Evolutionary conservation across 2,329 filamentous ascomycete species (phyloP).

Genomic region (Penicillium sp.): DNA sequence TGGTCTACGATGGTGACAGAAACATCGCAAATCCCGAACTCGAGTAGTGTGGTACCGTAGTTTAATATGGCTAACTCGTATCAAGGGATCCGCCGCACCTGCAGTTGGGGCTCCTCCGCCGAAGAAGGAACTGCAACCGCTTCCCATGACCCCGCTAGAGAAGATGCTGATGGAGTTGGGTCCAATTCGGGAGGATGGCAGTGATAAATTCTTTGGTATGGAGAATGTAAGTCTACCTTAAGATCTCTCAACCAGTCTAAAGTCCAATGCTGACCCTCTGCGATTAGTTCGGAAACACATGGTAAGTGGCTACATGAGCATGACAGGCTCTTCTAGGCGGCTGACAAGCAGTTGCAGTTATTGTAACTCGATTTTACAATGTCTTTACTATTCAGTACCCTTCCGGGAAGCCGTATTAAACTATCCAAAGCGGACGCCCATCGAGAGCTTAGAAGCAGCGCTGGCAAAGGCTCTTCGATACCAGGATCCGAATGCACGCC

Average conservation of each 20-base stretch:
- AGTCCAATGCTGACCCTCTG: constrained; percentile 27
- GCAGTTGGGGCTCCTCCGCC: constrained; percentile 51
- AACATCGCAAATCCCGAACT: neutral
- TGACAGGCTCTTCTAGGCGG: neutral
- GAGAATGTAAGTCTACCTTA: constrained; percentile 77
- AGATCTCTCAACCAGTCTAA: neutral
- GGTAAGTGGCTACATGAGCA: constrained; percentile 62
- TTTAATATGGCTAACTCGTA: constrained; percentile 25
- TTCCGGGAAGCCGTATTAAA: constrained; percentile 95
- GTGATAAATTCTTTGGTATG: constrained; percentile 97
- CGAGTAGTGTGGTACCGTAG: neutral
- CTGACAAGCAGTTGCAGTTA: constrained; percentile 66
- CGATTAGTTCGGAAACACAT: constrained; percentile 90
- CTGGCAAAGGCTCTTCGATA: constrained; percentile 54
- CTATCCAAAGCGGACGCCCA: constrained; percentile 76
- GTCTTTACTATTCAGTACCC: constrained; percentile 90
- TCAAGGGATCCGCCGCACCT: constrained; percentile 54
- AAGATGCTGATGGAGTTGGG: constrained; percentile 83
- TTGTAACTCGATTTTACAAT: constrained; percentile 97
- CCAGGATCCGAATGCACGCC: constrained; percentile 64
- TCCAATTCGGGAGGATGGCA: constrained; percentile 81
- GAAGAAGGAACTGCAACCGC: constrained; percentile 65
- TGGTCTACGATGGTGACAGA: neutral
- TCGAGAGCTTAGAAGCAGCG: constrained; percentile 69
- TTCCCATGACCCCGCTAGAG: constrained; percentile 64